Percentiles rank a stretch among this genome's conserved stretches.
These are phyloP conservation scores for Petunia axillaris DNA, from an alignment of 257 asterid genomes.

Conservation along the genomic window DNA sequence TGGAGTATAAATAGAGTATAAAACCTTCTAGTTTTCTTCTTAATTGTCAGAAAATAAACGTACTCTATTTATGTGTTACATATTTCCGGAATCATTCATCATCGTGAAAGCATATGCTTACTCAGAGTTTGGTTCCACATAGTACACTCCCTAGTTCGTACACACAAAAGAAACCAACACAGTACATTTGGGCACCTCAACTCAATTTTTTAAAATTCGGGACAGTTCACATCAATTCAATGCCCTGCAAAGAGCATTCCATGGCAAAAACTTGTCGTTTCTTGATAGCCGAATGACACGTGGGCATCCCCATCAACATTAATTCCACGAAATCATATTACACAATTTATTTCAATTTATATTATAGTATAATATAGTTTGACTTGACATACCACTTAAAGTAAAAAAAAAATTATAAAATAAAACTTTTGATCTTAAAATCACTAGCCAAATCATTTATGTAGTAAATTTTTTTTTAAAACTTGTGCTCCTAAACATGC, in stretches of 20 bases:
- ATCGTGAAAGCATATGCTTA: slow-evolving; percentile 15
- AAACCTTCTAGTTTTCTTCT: slow-evolving; percentile 19
- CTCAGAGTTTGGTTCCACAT: neutral
- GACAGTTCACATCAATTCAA: slow-evolving; percentile 23
- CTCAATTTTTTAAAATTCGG: neutral
- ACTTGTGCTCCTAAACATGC: too few species aligned
- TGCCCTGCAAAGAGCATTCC: neutral
- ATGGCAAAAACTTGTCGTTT: slow-evolving; percentile 9
- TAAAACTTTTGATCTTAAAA: too few species aligned
- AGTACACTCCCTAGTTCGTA: neutral
- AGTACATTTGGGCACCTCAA: slow-evolving; percentile 19
- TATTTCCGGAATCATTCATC: neutral
- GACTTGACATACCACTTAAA: too few species aligned
- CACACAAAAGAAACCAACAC: neutral
- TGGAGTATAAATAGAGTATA: neutral
- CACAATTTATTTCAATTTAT: too few species aligned
- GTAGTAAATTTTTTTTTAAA: too few species aligned
- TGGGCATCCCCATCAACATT: neutral
- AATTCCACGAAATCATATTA: neutral
- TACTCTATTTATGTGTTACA: neutral
- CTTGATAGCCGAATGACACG: neutral
- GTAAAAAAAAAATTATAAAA: too few species aligned
- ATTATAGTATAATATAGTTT: too few species aligned
- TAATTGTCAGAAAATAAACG: slow-evolving; percentile 15
- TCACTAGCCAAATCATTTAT: too few species aligned